Evolutionary conservation across 768 basidiomycete species (phyloP), one percentile per base, ranked within the genome.

Genomic region (Omphalotus guepiniiformis): DNA sequence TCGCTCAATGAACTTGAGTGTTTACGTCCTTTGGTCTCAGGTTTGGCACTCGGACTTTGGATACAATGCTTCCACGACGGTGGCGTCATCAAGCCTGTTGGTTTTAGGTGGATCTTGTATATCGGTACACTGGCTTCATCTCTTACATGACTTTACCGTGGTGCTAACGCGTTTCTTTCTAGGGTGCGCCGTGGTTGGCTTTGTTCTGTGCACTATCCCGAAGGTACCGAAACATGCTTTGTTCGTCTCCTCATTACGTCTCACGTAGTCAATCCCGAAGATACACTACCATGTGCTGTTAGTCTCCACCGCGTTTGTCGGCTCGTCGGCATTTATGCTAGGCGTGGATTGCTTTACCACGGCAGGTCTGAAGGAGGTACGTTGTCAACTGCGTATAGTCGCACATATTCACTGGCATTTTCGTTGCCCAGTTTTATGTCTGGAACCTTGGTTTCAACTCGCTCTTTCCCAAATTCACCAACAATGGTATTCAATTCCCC

Each of bases 331-430:
- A 1, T 86, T 96, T 63, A 91, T 93, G 48, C 73, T 97, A 12
- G 95, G 95, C 16, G 82, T 96, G 30, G 94, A 97, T 65, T 96
- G 94, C 63, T 96, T 82, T 64, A 88, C 92, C 2, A 87, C 89
- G 15, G 90, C 88, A 5, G 89, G 88, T 18, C 75, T 97, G 44
- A 97, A 97, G 71, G 93, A 96, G 81, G 92, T 88, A 55, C 55
- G 67, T 67, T 52, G 40, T 27, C 26, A 30, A 44, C 39, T 16
- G 41, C 42, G 6, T 45, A 52, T 53, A 41, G 29, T 22, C 23
- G 21, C 41, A 34, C 48, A 51, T 57, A 41, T 56, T 51, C 45
- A 34, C 25, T 54, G 42, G 21, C 49, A 49, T 47, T 48, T 39
- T 40, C 44, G 34, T 56, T 41, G 32, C 43, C 28, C 51, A 95